Percentiles rank a stretch among this genome's conserved stretches.
phyloP scores from a whole-genome alignment of 2,329 filamentous ascomycete genomes.

The Fusarium kyushuense region DNA sequence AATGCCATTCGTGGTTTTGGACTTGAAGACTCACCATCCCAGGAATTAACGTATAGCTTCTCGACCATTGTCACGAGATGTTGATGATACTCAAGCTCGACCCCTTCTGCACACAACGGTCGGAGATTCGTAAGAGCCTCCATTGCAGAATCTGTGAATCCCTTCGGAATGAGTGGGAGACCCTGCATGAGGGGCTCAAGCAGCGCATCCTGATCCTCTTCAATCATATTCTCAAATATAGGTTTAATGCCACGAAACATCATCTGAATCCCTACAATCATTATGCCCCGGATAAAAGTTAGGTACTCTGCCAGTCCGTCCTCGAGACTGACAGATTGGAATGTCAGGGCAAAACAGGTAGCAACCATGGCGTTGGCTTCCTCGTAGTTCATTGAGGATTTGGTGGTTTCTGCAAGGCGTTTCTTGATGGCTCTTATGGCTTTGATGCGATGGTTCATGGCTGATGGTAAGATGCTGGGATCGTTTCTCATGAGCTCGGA shows the following conservation, averaged over 20 bases:
- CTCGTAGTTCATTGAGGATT: conserved; percentile 58
- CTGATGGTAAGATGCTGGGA: conserved; percentile 64
- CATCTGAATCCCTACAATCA: conserved; percentile 68
- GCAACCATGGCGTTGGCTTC: conserved; percentile 71
- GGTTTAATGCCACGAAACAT: conserved; percentile 61
- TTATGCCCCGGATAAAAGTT: conserved; percentile 69
- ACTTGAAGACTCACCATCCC: conserved; percentile 58
- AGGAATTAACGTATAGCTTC: conserved; percentile 65
- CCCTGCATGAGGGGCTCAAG: conserved; percentile 61
- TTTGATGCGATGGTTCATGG: conserved; percentile 73
- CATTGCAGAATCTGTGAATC: conserved; percentile 62
- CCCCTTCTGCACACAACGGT: conserved; percentile 57
- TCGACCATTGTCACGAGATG: conserved; percentile 61
- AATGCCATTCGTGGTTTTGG: background rate
- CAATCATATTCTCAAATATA: conserved; percentile 62
- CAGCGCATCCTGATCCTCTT: conserved; percentile 55
- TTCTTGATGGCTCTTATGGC: conserved; percentile 73
- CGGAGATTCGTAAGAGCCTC: conserved; percentile 57
- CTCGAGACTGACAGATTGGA: conserved; percentile 68
- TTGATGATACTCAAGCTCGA: conserved; percentile 62
- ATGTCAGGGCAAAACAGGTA: conserved; percentile 69
- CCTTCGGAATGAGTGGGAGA: conserved; percentile 59
- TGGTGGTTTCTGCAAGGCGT: conserved; percentile 59
- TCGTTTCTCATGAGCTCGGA: conserved; percentile 70
- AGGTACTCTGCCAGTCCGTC: conserved; percentile 72